Percentiles rank a stretch among this genome's conserved stretches.
These are phyloP conservation scores for Blastocystis sp. DNA, from an alignment of 352 stramenopile genomes.

Conservation along the genomic window DNA sequence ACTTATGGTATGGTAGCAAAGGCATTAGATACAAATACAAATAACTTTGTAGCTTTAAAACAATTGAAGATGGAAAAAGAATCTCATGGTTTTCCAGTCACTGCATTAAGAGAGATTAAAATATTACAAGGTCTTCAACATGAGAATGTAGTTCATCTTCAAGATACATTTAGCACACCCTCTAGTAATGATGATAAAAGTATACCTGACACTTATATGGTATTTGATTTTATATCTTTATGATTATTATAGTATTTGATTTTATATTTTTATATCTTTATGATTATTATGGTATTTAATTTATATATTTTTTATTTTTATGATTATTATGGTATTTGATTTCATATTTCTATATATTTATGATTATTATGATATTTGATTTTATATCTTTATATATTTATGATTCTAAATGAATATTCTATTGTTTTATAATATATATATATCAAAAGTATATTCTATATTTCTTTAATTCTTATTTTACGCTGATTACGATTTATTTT, in stretches of 20 bases:
- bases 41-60: background rate
- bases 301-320: no score
- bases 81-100: background rate
- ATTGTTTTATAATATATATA: no score
- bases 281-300: conserved; percentile 47
- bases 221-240: background rate
- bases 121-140: background rate
- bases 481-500: no score
- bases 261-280: conserved; percentile 39
- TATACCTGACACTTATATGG: background rate
- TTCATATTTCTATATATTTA: no score
- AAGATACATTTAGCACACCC: background rate
- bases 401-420: no score
- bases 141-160: conserved; percentile 5
- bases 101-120: background rate
- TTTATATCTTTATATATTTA: no score
- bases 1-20: no score
- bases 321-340: no score
- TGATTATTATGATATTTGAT: no score
- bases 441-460: no score
- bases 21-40: background rate
- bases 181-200: background rate
- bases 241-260: conserved; percentile 10
- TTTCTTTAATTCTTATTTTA: no score
- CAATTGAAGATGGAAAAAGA: background rate